Percentiles rank a stretch among this genome's conserved stretches.
Conservation (phyloP, 1,139 yeast genomes). For the Wickerhamomyces sp. region DNA sequence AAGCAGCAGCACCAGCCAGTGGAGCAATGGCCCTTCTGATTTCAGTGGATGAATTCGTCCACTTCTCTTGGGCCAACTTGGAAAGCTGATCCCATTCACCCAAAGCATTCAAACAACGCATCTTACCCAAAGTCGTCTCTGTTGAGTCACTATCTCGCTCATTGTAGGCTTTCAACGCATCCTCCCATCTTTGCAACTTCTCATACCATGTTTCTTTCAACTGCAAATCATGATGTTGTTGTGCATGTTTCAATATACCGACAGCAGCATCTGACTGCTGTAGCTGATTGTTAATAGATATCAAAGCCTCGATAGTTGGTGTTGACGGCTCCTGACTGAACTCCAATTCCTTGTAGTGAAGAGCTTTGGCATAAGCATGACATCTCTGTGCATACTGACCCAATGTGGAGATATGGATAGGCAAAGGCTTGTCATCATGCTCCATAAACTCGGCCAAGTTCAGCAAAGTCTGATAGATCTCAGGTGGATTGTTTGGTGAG, state of each 20-base stretch:
- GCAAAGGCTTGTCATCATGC: conserved; percentile 91
- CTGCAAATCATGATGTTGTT: conserved; percentile 86
- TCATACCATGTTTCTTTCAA: conserved; percentile 97
- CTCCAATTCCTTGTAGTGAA: conserved; percentile 93
- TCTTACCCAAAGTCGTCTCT: conserved; percentile 93
- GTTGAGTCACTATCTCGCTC: conserved; percentile 53
- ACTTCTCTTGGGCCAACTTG: conserved; percentile 78
- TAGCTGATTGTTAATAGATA: conserved; percentile 86
- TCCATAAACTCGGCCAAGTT: conserved; percentile 96
- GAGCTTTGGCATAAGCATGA: conserved; percentile 96
- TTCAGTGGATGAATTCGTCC: conserved; percentile 72
- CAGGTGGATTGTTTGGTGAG: conserved; percentile 92
- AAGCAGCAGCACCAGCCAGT: conserved; percentile 96
- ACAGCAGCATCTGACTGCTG: conserved; percentile 98
- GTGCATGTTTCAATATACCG: conserved; percentile 94
- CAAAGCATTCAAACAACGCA: conserved; percentile 94
- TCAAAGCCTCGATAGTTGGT: conserved; percentile 86
- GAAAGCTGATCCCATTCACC: conserved; percentile 98
- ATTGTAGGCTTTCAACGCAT: conserved; percentile 86
- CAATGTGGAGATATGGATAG: conserved; percentile 81
- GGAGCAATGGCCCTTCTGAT: conserved; percentile 89
- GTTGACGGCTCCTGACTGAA: conserved; percentile 92
- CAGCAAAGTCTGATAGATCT: conserved; percentile 82
- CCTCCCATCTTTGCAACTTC: conserved; percentile 96
- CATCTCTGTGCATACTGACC: conserved; percentile 94